phyloP scores from a whole-genome alignment of 768 basidiomycete species.

The Boletus insuetus region DNA sequence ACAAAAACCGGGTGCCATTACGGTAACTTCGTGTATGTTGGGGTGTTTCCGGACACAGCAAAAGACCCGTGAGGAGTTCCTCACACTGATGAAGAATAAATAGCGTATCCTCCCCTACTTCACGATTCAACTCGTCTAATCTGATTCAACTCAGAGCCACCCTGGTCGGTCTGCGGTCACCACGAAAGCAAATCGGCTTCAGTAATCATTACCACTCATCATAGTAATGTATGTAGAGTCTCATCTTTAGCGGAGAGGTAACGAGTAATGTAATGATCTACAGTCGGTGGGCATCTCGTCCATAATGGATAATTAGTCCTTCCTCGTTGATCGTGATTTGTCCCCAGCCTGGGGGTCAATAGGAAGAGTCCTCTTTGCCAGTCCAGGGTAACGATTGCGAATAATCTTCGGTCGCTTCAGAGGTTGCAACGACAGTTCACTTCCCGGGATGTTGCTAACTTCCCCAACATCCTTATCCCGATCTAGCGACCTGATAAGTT shows the following conservation, averaged over 20 bases:
- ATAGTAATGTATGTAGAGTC: conserved; percentile 20
- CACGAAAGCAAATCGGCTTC: background rate
- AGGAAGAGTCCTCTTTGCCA: conserved; percentile 59
- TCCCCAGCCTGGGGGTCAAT: conserved; percentile 62
- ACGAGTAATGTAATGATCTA: conserved; percentile 16
- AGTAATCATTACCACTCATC: conserved; percentile 19
- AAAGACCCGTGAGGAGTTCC: conserved; percentile 97
- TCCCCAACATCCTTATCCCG: conserved; percentile 59
- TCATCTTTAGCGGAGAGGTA: conserved; percentile 10
- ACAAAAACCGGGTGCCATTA: conserved; percentile 95
- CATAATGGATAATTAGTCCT: conserved; percentile 39
- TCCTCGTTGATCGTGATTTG: conserved; percentile 50
- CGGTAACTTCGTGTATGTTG: conserved; percentile 96
- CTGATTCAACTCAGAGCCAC: conserved; percentile 34
- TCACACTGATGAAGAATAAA: conserved; percentile 69
- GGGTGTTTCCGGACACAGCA: conserved; percentile 98
- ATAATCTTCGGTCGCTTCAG: conserved; percentile 61
- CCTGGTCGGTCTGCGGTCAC: background rate
- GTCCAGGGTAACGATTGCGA: conserved; percentile 50
- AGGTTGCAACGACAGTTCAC: conserved; percentile 40
- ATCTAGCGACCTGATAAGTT: conserved; percentile 37
- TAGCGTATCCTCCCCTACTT: background rate
- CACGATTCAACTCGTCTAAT: conserved; percentile 50
- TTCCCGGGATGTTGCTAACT: conserved; percentile 31
- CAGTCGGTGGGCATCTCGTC: conserved; percentile 8